Evolutionary conservation across 768 basidiomycete genomes (phyloP), one percentile per base, ranked within the genome.

Genomic region (Amanita polypyramis): DNA sequence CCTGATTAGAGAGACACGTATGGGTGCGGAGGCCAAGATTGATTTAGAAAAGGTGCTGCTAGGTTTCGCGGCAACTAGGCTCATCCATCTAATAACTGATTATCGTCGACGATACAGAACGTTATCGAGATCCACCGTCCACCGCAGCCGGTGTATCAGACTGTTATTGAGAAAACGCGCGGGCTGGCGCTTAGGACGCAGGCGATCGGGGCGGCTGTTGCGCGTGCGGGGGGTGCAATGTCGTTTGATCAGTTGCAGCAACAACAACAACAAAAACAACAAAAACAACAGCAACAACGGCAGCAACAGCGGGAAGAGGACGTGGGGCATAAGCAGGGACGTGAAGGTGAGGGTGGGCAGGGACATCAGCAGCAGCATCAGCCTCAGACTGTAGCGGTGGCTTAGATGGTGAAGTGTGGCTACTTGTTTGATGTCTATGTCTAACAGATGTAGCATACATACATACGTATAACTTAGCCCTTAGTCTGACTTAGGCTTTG

Each of bases 11-110:
- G 96, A 98, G 66, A 95, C 94, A 5, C 79, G 92, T 39, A 91
- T 95, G 85, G 91, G 91, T 11, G 85, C 89, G 1, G 95, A 98
- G 56, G 95, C 95, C 44, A 96, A 95, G 70, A 97, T 98, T 51
- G 95, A 98, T 64, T 74, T 98, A 21, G 92, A 94, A 65, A 92
- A 95, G 74, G 92, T 88, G 52, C 33, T n/a, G 69, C 52, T 51
- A 40, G 11, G 15, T 9, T 21, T 44, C 5, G 17, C 12, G 34
- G 17, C 21, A 29, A 39, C 23, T 41, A 20, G 17, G 41, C 27
- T 35, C 29, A 40, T 15, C 14, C 8, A 20, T 33, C 45, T 40
- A 42, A 35, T 4, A 9, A 17, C 20, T 34, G 3, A 17, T 11
- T 8, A 17, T 9, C 7, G n/a, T 45, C 35, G n/a, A n/a, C 23